Conservation (phyloP, 208 protist genomes). For the Trypanosoma mega region DNA sequence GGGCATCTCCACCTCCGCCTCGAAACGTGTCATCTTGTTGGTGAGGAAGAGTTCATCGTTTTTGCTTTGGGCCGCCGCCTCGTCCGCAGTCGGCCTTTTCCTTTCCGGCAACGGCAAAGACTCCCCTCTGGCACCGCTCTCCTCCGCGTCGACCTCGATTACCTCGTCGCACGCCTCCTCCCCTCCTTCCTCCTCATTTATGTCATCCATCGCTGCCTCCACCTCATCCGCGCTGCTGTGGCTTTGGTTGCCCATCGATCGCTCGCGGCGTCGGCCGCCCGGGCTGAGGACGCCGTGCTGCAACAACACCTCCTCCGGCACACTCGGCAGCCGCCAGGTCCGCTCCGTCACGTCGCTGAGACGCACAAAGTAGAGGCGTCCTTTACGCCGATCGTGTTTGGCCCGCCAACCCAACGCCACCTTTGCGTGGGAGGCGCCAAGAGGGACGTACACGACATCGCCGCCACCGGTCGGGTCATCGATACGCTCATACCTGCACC, state of each 20-base stretch:
- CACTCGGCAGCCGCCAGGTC: conserved; percentile 1
- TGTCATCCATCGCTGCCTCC: not conserved
- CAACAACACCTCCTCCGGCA: not conserved
- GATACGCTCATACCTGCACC: conserved; percentile 11
- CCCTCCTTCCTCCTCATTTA: not conserved
- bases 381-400: conserved; percentile 8
- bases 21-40: no score
- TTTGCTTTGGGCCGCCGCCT: no score
- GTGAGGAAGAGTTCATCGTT: no score
- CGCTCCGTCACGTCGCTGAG: conserved; percentile 6
- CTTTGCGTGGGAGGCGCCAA: conserved; percentile 2
- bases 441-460: conserved; percentile 8
- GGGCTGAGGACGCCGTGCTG: not conserved
- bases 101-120: no score
- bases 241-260: no score
- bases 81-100: no score
- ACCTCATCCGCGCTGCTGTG: not conserved
- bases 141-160: no score
- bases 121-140: no score
- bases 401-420: conserved; percentile 10
- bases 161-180: not conserved
- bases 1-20: no score
- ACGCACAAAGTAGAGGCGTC: conserved; percentile 9
- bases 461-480: not conserved
- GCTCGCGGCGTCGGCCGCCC: no score